phyloP scores from a whole-genome alignment of 2,329 filamentous ascomycete genomes.

The Colletotrichum tofieldiae region DNA sequence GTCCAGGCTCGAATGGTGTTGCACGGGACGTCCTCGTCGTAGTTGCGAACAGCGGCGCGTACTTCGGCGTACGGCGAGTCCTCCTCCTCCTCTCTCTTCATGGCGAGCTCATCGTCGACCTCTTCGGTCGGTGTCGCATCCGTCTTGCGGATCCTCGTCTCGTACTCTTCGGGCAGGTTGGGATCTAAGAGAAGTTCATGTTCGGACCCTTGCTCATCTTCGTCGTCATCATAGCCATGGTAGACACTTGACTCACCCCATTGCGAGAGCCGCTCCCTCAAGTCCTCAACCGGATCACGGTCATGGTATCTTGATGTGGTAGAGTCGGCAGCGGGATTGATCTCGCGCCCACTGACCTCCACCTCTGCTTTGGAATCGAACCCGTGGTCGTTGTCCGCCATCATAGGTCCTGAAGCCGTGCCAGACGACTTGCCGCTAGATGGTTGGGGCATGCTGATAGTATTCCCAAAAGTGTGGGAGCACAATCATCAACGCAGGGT shows the following conservation, averaged over 20 bases:
- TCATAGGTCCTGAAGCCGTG: slow-evolving; percentile 46
- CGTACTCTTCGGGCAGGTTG: slow-evolving; percentile 63
- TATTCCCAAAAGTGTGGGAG: slow-evolving; percentile 42
- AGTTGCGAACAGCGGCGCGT: slow-evolving; percentile 74
- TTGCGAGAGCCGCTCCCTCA: slow-evolving; percentile 57
- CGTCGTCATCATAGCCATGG: slow-evolving; percentile 55
- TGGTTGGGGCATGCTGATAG: slow-evolving; percentile 51
- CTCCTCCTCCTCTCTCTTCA: slow-evolving; percentile 62
- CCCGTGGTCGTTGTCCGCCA: slow-evolving; percentile 48
- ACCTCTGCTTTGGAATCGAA: slow-evolving; percentile 48
- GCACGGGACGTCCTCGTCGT: slow-evolving; percentile 76
- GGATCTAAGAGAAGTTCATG: slow-evolving; percentile 72
- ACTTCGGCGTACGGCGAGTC: slow-evolving; percentile 79
- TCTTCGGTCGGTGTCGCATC: slow-evolving; percentile 42
- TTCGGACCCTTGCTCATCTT: slow-evolving; percentile 65
- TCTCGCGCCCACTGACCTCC: slow-evolving; percentile 51
- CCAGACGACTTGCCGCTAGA: slow-evolving; percentile 53
- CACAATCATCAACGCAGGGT: slow-evolving; percentile 29
- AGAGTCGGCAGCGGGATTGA: slow-evolving; percentile 44
- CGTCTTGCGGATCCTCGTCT: slow-evolving; percentile 49
- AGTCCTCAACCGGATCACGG: slow-evolving; percentile 49
- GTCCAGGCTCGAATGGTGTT: slow-evolving; percentile 78
- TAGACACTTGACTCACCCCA: slow-evolving; percentile 59
- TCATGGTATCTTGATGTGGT: slow-evolving; percentile 42
- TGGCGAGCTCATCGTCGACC: slow-evolving; percentile 51